These are phyloP conservation scores for Citrus glauca DNA, from an alignment of 345 rosid species.

Conservation along the genomic window DNA sequence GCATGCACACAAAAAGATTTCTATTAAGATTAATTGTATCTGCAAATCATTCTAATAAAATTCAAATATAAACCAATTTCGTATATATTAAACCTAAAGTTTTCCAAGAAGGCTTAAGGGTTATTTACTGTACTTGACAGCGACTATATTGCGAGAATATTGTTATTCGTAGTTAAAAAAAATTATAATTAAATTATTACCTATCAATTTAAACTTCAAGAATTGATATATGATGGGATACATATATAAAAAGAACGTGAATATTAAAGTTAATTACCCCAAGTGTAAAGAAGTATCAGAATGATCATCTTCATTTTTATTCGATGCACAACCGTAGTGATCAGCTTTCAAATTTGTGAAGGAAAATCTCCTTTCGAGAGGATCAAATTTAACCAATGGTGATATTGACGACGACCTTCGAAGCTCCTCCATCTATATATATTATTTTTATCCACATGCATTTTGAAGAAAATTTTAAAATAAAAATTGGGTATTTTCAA, in stretches of 20 bases:
- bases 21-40: background rate
- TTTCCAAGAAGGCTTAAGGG: too few species aligned
- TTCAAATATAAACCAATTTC: too few species aligned
- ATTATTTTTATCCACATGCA: background rate
- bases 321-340: background rate
- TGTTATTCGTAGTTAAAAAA: too few species aligned
- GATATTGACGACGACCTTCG: background rate
- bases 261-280: slow-evolving; percentile 20
- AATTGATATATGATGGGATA: background rate
- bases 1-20: background rate
- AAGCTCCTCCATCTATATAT: slow-evolving; percentile 30
- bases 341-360: background rate
- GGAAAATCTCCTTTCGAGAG: slow-evolving; percentile 17
- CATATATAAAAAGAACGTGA: background rate
- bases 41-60: background rate
- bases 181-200: too few species aligned
- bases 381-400: slow-evolving; percentile 14
- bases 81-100: too few species aligned
- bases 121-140: too few species aligned
- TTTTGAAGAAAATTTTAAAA: too few species aligned
- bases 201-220: background rate
- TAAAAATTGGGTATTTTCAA: too few species aligned
- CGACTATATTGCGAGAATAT: too few species aligned
- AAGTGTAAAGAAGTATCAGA: slow-evolving; percentile 36
- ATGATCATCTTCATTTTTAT: background rate